These are phyloP conservation scores for Tricholoma flavovirens DNA, from an alignment of 768 basidiomycete species.

Conservation along the genomic window DNA sequence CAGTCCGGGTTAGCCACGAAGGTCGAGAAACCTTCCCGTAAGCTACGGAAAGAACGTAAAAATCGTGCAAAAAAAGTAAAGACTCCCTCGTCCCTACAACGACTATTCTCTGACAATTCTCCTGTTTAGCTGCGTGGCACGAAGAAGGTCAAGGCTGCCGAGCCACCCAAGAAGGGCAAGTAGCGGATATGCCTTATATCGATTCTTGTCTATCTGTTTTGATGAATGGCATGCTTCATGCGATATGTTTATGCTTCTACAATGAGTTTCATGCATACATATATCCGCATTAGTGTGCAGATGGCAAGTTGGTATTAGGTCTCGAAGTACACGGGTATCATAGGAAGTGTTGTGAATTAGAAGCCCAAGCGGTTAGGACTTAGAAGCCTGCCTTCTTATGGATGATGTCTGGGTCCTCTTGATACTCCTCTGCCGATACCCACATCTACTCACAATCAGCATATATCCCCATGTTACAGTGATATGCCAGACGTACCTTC, in stretches of 20 bases:
- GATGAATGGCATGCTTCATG: not conserved
- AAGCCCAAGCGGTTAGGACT: conserved; percentile 14
- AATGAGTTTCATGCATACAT: not conserved
- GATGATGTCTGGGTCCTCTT: conserved; percentile 98
- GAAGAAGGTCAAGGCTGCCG: conserved; percentile 91
- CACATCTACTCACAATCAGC: conserved; percentile 68
- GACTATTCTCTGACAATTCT: conserved; percentile 11
- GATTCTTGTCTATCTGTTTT: not conserved
- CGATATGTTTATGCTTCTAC: not conserved
- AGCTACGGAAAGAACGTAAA: conserved; percentile 99
- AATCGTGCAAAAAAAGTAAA: conserved; percentile 96
- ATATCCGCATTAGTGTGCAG: conserved; percentile 24
- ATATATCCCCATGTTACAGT: not conserved
- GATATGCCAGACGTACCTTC: conserved; percentile 49
- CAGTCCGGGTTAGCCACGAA: conserved; percentile 70
- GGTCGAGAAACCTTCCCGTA: conserved; percentile 88
- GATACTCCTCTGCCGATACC: conserved; percentile 98
- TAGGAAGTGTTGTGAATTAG: conserved; percentile 10
- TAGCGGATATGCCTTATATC: conserved; percentile 34
- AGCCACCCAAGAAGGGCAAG: conserved; percentile 90
- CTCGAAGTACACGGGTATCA: conserved; percentile 25
- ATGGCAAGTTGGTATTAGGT: conserved; percentile 16
- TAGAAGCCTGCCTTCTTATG: conserved; percentile 91
- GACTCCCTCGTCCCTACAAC: not conserved
- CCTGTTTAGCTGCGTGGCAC: conserved; percentile 79